Evolutionary conservation across 148 eudicot genomes (phyloP), one percentile per base, ranked within the genome.

Genomic region (Polygonum aviculare): DNA sequence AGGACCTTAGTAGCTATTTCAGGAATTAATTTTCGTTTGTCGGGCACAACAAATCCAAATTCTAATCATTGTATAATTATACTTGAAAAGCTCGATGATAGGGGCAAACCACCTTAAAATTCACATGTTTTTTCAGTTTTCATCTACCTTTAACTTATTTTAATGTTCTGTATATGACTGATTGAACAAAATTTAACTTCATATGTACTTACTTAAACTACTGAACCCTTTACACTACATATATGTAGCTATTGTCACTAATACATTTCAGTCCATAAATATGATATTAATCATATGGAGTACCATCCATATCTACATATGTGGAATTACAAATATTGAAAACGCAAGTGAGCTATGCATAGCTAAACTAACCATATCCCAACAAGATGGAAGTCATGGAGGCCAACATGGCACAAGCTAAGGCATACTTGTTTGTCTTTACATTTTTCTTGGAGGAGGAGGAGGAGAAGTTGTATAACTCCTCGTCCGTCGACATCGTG

Each of bases 331-430:
- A 44, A 7, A 48, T 48, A 48, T 48, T 48, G 15, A 48, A 48
- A 48, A 14, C 2, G 18, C n/a, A 4, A 54, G 60, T n/a, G 22
- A 26, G 60, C n/a, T 2, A 9, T n/a, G 31, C 31, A 26, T 26
- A 26, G 1, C 31, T 26, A 26, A 54, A 54, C 82, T 72, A 80
- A 87, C 89, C 89, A 71, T 87, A 87, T 45, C 89, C 87, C 8
- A 87, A 78, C 75, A 87, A 81, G 76, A 87, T 81, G 75, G 89
- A 84, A 49, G 85, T 82, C 88, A 87, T 82, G 78, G 89, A 86
- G 69, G 85, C 87, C 41, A 86, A 73, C 47, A 84, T 72, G 19
- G 85, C 79, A 79, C 87, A 84, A 50, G 79, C 84, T 2, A 84
- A 62, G 33, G 90, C 90, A 83, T 49, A 87, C 77, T 81, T 85